Percentiles rank a stretch among this genome's conserved stretches.
Conservation (phyloP, 2,329 filamentous ascomycete genomes). For the Arthrobotrys pseudoclavata region DNA sequence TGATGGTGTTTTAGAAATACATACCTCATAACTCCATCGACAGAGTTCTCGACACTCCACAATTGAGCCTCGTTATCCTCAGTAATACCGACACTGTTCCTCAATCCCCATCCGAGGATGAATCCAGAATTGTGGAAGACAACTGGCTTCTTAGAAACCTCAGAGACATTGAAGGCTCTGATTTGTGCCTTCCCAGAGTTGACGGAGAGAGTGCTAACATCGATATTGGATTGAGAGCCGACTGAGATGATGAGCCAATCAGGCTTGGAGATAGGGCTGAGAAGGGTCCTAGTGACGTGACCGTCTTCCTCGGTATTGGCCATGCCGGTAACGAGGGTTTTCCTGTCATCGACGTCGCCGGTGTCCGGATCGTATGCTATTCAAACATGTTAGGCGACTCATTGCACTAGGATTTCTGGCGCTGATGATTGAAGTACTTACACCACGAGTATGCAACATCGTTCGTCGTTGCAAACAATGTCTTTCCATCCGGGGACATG, state of each 20-base stretch:
- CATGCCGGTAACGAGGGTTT: slow-evolving; percentile 54
- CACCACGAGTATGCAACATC: slow-evolving; percentile 55
- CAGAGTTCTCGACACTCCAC: slow-evolving; percentile 78
- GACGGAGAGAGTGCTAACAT: slow-evolving; percentile 70
- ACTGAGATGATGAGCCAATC: slow-evolving; percentile 76
- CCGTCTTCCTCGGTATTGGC: slow-evolving; percentile 71
- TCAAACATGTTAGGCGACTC: slow-evolving; percentile 1
- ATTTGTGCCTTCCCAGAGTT: slow-evolving; percentile 75
- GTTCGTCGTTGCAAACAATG: slow-evolving; percentile 52
- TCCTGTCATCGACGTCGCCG: slow-evolving; percentile 45
- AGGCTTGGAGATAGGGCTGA: slow-evolving; percentile 71
- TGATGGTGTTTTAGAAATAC: not conserved
- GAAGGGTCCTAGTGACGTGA: slow-evolving; percentile 77
- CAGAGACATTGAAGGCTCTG: slow-evolving; percentile 72
- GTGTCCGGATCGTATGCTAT: slow-evolving; percentile 50
- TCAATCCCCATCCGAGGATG: slow-evolving; percentile 76
- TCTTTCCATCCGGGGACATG: slow-evolving; percentile 50
- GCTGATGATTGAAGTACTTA: slow-evolving; percentile 21
- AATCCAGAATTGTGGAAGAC: slow-evolving; percentile 69
- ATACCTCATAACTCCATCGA: slow-evolving; percentile 73
- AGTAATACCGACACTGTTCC: slow-evolving; percentile 78
- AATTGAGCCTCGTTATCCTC: slow-evolving; percentile 71
- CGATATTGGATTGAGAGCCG: slow-evolving; percentile 76
- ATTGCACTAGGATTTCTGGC: not conserved
- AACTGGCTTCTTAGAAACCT: slow-evolving; percentile 69